Evolutionary conservation across 805 yeast species (phyloP).

Genomic region (Zygoascus ofunaensis): DNA sequence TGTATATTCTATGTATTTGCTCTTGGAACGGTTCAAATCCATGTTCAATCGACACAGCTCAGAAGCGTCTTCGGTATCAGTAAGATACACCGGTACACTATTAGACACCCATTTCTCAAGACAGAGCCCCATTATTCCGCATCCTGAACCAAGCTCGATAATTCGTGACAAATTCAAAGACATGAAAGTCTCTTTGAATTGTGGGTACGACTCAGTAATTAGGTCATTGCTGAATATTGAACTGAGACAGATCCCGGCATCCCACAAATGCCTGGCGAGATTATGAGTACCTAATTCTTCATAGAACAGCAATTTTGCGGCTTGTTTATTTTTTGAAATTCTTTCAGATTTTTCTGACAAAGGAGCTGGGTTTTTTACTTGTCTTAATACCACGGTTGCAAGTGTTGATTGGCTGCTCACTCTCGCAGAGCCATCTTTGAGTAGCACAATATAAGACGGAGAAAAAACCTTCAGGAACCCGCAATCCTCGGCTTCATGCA

Average conservation of each 20-base stretch:
- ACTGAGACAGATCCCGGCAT: conserved; percentile 26
- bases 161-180: conserved; percentile 14
- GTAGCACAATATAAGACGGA: too few relatives aligned
- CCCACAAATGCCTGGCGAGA: conserved; percentile 39
- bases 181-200: neutral
- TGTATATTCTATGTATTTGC: conserved; percentile 28
- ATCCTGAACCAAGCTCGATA: conserved; percentile 37
- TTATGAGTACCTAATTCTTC: conserved; percentile 34
- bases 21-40: conserved; percentile 15
- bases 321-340: neutral
- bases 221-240: neutral
- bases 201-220: conserved; percentile 1
- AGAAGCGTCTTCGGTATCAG: conserved; percentile 33
- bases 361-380: too few relatives aligned
- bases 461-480: neutral
- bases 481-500: neutral
- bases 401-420: too few relatives aligned
- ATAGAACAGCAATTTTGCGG: conserved; percentile 14
- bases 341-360: neutral
- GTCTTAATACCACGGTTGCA: too few relatives aligned
- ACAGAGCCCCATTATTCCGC: conserved; percentile 33
- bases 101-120: conserved; percentile 16
- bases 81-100: conserved; percentile 19
- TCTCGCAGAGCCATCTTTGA: neutral
- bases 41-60: conserved; percentile 32